These are phyloP conservation scores for Fraxinus anomala DNA, from an alignment of 257 asterid species.

Conservation along the genomic window DNA sequence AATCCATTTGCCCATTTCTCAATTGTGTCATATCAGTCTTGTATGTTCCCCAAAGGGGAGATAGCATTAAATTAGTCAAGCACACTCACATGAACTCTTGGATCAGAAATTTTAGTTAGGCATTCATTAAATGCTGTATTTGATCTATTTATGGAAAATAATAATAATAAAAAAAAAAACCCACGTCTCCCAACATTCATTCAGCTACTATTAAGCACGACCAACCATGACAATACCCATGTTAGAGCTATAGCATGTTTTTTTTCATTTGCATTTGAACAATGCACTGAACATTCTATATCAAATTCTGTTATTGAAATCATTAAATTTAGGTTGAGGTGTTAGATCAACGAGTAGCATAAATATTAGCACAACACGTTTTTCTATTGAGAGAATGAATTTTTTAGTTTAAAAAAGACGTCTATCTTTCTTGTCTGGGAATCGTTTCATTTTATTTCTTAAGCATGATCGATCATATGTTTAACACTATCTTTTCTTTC, in stretches of 20 bases:
- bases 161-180: conserved; percentile 27
- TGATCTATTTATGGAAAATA: conserved; percentile 26
- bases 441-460: conserved; percentile 9
- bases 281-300: no score
- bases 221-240: neutral
- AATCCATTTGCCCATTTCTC: conserved; percentile 46
- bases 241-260: neutral
- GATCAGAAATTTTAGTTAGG: conserved; percentile 40
- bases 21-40: conserved; percentile 49
- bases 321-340: neutral
- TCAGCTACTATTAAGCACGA: neutral
- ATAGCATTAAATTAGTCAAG: conserved; percentile 50
- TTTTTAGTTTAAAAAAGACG: no score
- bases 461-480: conserved; percentile 33
- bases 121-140: conserved; percentile 35
- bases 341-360: neutral
- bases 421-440: neutral
- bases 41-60: conserved; percentile 59
- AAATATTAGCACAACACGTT: neutral
- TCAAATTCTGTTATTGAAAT: neutral
- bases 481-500: neutral
- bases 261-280: neutral
- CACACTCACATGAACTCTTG: conserved; percentile 47
- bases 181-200: conserved; percentile 14
- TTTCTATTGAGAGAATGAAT: no score